Evolutionary conservation across 768 basidiomycete species (phyloP), one percentile per base, ranked within the genome.

Genomic region (Cubamyces sp.): DNA sequence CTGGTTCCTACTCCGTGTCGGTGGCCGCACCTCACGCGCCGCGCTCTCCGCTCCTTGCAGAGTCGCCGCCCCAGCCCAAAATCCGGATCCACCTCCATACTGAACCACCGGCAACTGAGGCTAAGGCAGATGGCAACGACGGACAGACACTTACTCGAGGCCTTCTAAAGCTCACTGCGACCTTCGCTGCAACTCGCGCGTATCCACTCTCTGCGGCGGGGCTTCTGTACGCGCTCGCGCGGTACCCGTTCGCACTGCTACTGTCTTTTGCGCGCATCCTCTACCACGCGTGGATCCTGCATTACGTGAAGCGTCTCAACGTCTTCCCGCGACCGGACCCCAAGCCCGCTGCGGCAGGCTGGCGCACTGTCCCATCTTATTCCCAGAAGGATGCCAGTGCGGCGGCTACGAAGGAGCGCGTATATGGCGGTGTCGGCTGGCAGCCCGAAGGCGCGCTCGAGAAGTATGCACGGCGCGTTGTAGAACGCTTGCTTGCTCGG

Each of bases 241-340:
- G 71, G 52, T 74, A 78, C 26, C 88, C 88, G 0, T 75, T 88
- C 54, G 77, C 74, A 3, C 78, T 90, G 9, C 73, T 87, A 41
- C 71, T 84, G 21, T 82, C 85, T 0, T 75, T 84, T 52, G 79
- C 83, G 2, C 78, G 88, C n/a, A 90, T 90, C 55, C 67, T 85
- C 4, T 84, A 81, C 57, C 79, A 86, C 34, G 88, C 89, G 0
- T 82, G 79, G 75, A 76, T 78, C 19, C 69, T 90, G 50, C 87
- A 89, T 68, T 90, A 88, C 69, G 54, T 67, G 39, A 87, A 86
- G 68, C 63, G 73, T 6, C 75, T 90, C 19, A 78, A 82, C 54
- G 81, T 90, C 0, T 87, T 78, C 64, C 76, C 81, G 25, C 77
- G 87, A 11, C 88, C 88, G 0, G 87, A 87, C 56, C 86, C 85